A percentile compares a stretch with the other conserved stretches of the same genome.
Conservation (phyloP, 768 basidiomycete genomes). For the Suillus fuscotomentosus region DNA sequence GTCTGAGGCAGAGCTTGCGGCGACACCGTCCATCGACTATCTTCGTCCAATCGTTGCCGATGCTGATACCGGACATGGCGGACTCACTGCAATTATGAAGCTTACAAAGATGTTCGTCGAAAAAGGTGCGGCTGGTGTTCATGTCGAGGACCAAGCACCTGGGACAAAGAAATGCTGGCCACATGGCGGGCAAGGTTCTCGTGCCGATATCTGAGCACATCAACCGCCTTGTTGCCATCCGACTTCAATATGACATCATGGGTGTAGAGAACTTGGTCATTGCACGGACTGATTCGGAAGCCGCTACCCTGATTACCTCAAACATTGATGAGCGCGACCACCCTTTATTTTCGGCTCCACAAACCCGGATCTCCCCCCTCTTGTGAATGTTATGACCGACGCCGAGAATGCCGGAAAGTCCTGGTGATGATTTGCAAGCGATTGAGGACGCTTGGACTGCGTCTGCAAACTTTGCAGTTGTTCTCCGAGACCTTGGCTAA, state of each 20-base stretch:
- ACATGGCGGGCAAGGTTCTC: slow-evolving; percentile 95
- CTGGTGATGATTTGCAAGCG: slow-evolving; percentile 76
- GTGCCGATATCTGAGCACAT: slow-evolving; percentile 98
- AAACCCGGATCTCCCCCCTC: slow-evolving; percentile 63
- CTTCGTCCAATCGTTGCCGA: slow-evolving; percentile 94
- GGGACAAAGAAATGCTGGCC: slow-evolving; percentile 96
- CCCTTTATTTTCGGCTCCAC: slow-evolving; percentile 91
- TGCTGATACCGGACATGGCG: slow-evolving; percentile 97
- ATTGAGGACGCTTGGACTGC: slow-evolving; percentile 88
- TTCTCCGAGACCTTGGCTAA: slow-evolving; percentile 72
- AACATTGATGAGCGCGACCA: slow-evolving; percentile 99
- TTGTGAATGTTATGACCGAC: slow-evolving; percentile 79
- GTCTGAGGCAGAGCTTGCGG: slow-evolving; percentile 67
- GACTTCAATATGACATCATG: slow-evolving; percentile 98
- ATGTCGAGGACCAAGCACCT: slow-evolving; percentile 96
- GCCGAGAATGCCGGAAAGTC: slow-evolving; percentile 81
- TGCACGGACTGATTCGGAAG: slow-evolving; percentile 95
- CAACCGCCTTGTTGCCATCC: slow-evolving; percentile 95
- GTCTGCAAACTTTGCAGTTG: slow-evolving; percentile 73
- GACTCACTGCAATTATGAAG: slow-evolving; percentile 98
- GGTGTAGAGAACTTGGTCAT: slow-evolving; percentile 93
- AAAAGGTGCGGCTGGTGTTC: slow-evolving; percentile 96
- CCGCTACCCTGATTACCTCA: slow-evolving; percentile 93
- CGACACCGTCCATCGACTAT: slow-evolving; percentile 79
- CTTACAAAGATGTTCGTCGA: slow-evolving; percentile 99